A percentile compares a stretch with the other conserved stretches of the same genome.
phyloP scores from a whole-genome alignment of 352 stramenopile genomes.

The Globisporangium camurandrum region DNA sequence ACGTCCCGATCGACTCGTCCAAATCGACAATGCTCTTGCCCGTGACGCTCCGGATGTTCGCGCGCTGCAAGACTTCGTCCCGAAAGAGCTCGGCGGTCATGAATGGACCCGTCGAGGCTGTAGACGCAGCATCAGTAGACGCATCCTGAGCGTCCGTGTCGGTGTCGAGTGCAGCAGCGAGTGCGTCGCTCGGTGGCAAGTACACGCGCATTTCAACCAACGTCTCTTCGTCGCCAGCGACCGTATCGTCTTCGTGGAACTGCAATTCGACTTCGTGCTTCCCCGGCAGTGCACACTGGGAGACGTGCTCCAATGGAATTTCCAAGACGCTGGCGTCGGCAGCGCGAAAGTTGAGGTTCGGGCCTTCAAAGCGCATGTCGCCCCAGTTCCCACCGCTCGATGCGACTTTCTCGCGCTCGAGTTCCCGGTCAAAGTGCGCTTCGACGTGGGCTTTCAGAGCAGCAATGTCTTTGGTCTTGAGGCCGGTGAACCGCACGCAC shows the following conservation, averaged over 20 bases:
- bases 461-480: slow-evolving; percentile 61
- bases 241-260: slow-evolving; percentile 97
- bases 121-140: neutral
- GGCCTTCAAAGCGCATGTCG: slow-evolving; percentile 89
- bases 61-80: slow-evolving; percentile 77
- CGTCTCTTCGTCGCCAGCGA: slow-evolving; percentile 90
- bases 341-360: slow-evolving; percentile 77
- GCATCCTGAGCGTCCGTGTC: neutral
- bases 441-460: slow-evolving; percentile 59
- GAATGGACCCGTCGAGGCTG: slow-evolving; percentile 32
- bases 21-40: slow-evolving; percentile 97
- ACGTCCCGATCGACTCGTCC: slow-evolving; percentile 95
- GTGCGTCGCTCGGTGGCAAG: slow-evolving; percentile 80
- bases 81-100: slow-evolving; percentile 73
- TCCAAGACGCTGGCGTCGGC: slow-evolving; percentile 65
- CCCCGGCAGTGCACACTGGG: slow-evolving; percentile 89
- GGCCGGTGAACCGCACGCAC: slow-evolving; percentile 79
- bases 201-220: slow-evolving; percentile 96
- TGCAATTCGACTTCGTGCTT: slow-evolving; percentile 99
- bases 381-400: slow-evolving; percentile 90
- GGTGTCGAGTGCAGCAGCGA: neutral
- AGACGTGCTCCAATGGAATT: slow-evolving; percentile 68
- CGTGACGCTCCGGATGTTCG: slow-evolving; percentile 88
- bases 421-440: slow-evolving; percentile 80
- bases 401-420: slow-evolving; percentile 88